phyloP scores from a whole-genome alignment of 106 monocot species.

The Phalaenopsis equestris region DNA sequence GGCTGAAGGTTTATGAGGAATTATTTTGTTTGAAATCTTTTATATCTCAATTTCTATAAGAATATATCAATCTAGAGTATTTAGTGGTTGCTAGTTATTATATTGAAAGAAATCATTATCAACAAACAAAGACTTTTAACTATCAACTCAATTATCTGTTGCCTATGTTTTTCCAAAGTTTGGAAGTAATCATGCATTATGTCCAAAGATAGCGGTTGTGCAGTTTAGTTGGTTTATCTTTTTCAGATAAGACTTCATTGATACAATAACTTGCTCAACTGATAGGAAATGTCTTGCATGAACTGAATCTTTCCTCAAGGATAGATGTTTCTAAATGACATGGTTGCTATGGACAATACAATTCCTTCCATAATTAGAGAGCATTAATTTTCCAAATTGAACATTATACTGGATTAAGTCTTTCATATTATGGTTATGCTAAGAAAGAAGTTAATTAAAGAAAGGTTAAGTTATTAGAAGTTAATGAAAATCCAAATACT shows the following conservation, averaged over 20 bases:
- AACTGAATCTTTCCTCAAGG: constrained; percentile 80
- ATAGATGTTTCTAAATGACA: constrained; percentile 92
- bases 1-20: constrained; percentile 46
- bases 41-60: constrained; percentile 33
- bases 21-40: constrained; percentile 50
- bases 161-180: constrained; percentile 33
- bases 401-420: constrained; percentile 27
- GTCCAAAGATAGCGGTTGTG: constrained; percentile 68
- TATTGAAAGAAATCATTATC: constrained; percentile 55
- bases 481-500: too few species aligned
- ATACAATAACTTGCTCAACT: constrained; percentile 69
- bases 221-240: constrained; percentile 72
- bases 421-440: too few species aligned
- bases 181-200: constrained; percentile 71
- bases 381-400: constrained; percentile 43
- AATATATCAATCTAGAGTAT: constrained; percentile 39
- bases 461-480: too few species aligned
- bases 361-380: too few species aligned
- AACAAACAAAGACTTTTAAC: constrained; percentile 37
- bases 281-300: constrained; percentile 70
- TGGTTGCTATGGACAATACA: constrained; percentile 96
- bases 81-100: constrained; percentile 48
- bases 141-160: constrained; percentile 37
- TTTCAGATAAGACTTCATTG: constrained; percentile 82
- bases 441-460: too few species aligned